Evolutionary conservation across 768 basidiomycete species (phyloP).

Genomic region (Agrocybe praecox): DNA sequence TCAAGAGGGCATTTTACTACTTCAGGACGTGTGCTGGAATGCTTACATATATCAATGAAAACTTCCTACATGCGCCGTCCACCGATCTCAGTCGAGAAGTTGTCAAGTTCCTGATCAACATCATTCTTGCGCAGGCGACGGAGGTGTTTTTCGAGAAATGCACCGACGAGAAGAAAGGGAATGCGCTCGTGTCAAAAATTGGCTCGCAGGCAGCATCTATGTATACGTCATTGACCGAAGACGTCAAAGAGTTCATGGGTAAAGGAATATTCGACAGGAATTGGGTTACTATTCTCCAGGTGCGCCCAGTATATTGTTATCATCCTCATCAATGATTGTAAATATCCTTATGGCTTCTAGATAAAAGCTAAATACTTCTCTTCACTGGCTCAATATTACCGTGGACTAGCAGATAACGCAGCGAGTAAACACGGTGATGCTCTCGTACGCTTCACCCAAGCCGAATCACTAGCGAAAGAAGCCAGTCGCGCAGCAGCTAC

Average conservation of each 20-base stretch:
- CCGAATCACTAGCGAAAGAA: conserved; percentile 84
- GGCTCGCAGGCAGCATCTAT: conserved; percentile 80
- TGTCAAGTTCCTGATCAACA: conserved; percentile 86
- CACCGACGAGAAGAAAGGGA: conserved; percentile 88
- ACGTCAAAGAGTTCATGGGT: conserved; percentile 95
- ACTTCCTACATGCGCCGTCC: conserved; percentile 96
- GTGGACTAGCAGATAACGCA: conserved; percentile 74
- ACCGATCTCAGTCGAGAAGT: conserved; percentile 94
- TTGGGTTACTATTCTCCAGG: conserved; percentile 89
- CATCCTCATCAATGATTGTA: too few relatives aligned
- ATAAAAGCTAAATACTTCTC: conserved; percentile 91
- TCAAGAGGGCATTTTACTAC: conserved; percentile 93
- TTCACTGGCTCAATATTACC: conserved; percentile 87
- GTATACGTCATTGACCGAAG: conserved; percentile 84
- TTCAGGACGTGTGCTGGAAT: conserved; percentile 91
- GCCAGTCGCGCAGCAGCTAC: conserved; percentile 67
- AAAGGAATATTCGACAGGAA: conserved; percentile 95
- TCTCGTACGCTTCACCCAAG: conserved; percentile 75
- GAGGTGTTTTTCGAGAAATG: conserved; percentile 97
- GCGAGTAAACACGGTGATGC: conserved; percentile 86
- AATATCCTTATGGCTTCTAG: conserved; percentile 32
- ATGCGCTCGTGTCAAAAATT: conserved; percentile 78
- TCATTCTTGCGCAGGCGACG: conserved; percentile 92
- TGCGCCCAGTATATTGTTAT: conserved; percentile 27
- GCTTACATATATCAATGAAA: conserved; percentile 99